These are phyloP conservation scores for Nepenthes alata DNA, from an alignment of 179 eudicot genomes.

Conservation along the genomic window DNA sequence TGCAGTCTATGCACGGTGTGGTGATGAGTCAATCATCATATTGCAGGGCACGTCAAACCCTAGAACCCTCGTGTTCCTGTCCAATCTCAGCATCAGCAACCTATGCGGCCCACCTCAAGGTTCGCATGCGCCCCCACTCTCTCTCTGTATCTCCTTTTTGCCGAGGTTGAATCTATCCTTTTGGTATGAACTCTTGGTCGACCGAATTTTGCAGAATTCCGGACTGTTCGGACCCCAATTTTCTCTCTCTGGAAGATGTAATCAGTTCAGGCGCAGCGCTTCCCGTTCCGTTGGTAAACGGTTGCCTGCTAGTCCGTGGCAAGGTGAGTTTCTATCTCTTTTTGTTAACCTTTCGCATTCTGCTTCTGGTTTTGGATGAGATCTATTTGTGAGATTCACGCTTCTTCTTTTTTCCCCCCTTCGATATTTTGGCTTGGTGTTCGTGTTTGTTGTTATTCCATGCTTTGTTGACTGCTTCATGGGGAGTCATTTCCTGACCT, in stretches of 20 bases:
- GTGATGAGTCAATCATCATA: too few relatives aligned
- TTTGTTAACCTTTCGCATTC: not conserved
- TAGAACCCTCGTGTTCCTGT: conserved; percentile 23
- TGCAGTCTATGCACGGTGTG: too few relatives aligned
- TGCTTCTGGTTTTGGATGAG: not conserved
- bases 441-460: too few relatives aligned
- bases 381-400: too few relatives aligned
- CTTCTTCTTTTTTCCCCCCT: too few relatives aligned
- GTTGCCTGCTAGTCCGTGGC: conserved; percentile 2
- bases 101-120: conserved; percentile 15
- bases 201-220: conserved; percentile 12
- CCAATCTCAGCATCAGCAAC: not conserved
- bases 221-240: conserved; percentile 7
- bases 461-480: too few relatives aligned
- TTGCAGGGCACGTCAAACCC: conserved; percentile 19
- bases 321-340: conserved; percentile 9
- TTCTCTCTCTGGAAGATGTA: conserved; percentile 5
- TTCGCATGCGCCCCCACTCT: not conserved
- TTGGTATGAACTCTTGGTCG: not conserved
- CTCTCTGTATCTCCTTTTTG: conserved; percentile 3
- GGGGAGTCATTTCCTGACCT: too few relatives aligned
- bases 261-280: conserved; percentile 2
- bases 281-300: conserved; percentile 6
- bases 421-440: too few relatives aligned
- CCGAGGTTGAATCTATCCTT: not conserved